Base-by-base conservation (phyloP, 352 stramenopile genomes). In the Pythium biforme region DNA sequence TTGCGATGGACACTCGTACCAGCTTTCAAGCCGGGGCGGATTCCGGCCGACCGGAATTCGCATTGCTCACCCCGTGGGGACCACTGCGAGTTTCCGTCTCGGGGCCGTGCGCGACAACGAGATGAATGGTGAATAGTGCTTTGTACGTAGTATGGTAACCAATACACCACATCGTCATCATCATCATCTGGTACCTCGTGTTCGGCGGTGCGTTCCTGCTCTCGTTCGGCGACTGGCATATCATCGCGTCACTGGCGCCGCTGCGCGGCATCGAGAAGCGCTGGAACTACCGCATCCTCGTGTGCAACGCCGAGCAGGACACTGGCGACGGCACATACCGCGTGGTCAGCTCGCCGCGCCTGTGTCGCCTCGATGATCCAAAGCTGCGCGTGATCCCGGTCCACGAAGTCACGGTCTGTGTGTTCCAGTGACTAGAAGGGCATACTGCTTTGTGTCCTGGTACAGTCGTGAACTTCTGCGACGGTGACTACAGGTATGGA, bases 181-280 rank as follows among this genome's bases (percentile, higher is more conserved):
- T n/a, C n/a, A n/a, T n/a, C n/a, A n/a, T n/a, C n/a, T n/a, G n/a
- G 10, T 66, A 66, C 20, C 15, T 66, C 10, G 52, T 66, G 9
- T 66, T 61, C 15, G 59, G 59, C 26, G 40, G 34, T 20, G n/a
- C 29, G 33, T 66, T 53, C 41, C 14, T 66, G 11, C 27, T 66
- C 25, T 48, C 40, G n/a, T 66, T 40, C 41, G 50, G 60, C 22
- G 59, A 66, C 51, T 66, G 59, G 59, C 55, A 60, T n/a, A 53
- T 60, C 7, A 23, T 61, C 26, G 40, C 59, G 22, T 66, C 40
- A 2, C 40, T 60, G 23, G 52, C 50, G 2, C 59, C 59, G 34
- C 31, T 66, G 51, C 59, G 52, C 17, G 26, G 48, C 15, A 17
- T 66, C 7, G 31, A 66, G 29, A 49, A 52, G 41, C 43, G 61